These are phyloP conservation scores for Aechmea fasciata DNA, from an alignment of 176 grass and related monocot genomes.

Conservation along the genomic window DNA sequence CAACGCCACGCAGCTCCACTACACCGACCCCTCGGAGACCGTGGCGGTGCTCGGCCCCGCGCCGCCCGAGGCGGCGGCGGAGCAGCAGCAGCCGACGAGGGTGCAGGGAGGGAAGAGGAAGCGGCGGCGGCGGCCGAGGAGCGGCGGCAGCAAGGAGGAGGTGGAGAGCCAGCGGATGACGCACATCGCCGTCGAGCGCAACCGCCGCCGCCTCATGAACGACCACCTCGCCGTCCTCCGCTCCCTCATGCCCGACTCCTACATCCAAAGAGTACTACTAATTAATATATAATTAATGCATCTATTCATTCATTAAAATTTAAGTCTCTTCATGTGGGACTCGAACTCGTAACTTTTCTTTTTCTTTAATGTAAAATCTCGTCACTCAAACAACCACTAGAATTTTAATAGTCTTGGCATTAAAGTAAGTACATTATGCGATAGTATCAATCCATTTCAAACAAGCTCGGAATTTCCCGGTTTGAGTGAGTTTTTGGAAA, in stretches of 20 bases:
- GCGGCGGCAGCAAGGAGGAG: conserved; percentile 13
- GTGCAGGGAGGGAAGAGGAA: conserved; percentile 4
- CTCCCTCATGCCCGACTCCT: conserved; percentile 21
- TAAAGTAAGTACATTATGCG: too few relatives aligned
- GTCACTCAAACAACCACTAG: too few relatives aligned
- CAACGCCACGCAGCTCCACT: conserved; percentile 33
- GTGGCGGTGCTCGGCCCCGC: too few relatives aligned
- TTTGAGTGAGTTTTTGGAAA: too few relatives aligned
- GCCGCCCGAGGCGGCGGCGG: neutral
- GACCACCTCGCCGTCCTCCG: conserved; percentile 22
- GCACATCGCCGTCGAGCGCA: conserved; percentile 29
- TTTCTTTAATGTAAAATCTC: too few relatives aligned
- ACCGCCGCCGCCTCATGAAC: conserved; percentile 28
- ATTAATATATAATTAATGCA: too few relatives aligned
- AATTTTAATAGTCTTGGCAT: too few relatives aligned
- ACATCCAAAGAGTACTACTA: conserved; percentile 18
- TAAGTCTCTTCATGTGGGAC: too few relatives aligned
- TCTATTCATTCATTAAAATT: too few relatives aligned
- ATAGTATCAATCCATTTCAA: too few relatives aligned
- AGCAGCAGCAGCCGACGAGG: neutral
- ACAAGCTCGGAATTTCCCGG: too few relatives aligned
- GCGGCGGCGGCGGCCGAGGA: conserved; percentile 14
- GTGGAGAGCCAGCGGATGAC: conserved; percentile 28
- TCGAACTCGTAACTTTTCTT: too few relatives aligned
- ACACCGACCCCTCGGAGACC: neutral